These are phyloP conservation scores for Ogataea pilisensis DNA, from an alignment of 805 yeast species.

Conservation along the genomic window DNA sequence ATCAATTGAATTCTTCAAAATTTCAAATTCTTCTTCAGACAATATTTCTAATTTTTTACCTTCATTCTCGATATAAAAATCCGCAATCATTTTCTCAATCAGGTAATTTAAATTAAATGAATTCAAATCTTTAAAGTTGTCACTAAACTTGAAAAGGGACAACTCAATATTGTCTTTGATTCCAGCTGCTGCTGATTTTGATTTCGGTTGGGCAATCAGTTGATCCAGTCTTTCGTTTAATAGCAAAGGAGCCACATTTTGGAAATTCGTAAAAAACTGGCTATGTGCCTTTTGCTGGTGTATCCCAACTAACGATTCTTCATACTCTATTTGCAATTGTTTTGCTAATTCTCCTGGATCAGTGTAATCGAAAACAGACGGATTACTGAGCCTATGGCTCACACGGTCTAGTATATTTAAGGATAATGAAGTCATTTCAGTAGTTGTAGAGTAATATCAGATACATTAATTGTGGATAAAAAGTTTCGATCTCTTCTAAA, in stretches of 20 bases:
- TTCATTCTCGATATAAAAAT: slow-evolving; percentile 8
- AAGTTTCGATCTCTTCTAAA: too few relatives aligned
- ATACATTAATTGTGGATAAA: too few relatives aligned
- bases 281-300: not conserved
- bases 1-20: slow-evolving; percentile 4
- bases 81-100: slow-evolving; percentile 18
- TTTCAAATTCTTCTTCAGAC: slow-evolving; percentile 12
- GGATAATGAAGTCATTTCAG: slow-evolving; percentile 13
- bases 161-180: not conserved
- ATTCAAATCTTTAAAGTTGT: slow-evolving; percentile 5
- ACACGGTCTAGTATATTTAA: slow-evolving; percentile 7
- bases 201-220: slow-evolving; percentile 6
- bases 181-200: too few relatives aligned
- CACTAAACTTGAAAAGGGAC: slow-evolving; percentile 12
- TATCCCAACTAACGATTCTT: not conserved
- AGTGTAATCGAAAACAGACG: slow-evolving; percentile 3
- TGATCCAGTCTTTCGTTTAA: slow-evolving; percentile 9
- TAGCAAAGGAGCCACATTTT: slow-evolving; percentile 1
- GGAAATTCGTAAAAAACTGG: too few relatives aligned
- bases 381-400: not conserved
- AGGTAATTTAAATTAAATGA: slow-evolving; percentile 12
- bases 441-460: too few relatives aligned
- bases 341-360: slow-evolving; percentile 9
- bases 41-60: slow-evolving; percentile 5
- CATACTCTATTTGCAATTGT: slow-evolving; percentile 13